phyloP scores from a whole-genome alignment of 2,329 filamentous ascomycete genomes.

The Xylaria sp. region DNA sequence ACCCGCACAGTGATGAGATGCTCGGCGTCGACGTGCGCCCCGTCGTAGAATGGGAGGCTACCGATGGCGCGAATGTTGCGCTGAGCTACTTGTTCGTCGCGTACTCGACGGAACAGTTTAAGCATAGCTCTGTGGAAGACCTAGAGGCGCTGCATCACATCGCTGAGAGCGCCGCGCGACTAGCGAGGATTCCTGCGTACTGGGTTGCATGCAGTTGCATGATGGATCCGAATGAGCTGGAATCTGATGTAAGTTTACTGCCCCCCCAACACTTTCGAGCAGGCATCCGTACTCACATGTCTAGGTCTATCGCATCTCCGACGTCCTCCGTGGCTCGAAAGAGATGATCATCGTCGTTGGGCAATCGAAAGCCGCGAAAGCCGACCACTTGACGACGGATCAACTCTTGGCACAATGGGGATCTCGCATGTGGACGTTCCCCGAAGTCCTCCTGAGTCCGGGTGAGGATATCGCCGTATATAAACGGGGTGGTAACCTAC shows the following conservation, averaged over 20 bases:
- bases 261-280: not conserved
- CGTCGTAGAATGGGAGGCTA: not conserved
- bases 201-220: constrained; percentile 7
- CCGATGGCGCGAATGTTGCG: not conserved
- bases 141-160: not conserved
- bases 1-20: not conserved
- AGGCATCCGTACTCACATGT: not conserved
- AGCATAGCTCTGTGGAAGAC: not conserved
- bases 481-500: not conserved
- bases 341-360: constrained; percentile 6
- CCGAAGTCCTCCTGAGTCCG: not conserved
- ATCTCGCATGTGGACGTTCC: constrained; percentile 13
- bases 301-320: constrained; percentile 6
- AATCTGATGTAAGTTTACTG: constrained; percentile 2
- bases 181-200: not conserved
- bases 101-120: constrained; percentile 8
- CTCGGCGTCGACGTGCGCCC: not conserved
- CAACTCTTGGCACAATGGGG: not conserved
- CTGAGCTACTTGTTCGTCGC: constrained; percentile 5
- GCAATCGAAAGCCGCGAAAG: not conserved
- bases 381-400: not conserved
- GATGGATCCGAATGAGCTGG: not conserved
- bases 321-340: not conserved
- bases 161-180: not conserved
- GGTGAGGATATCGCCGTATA: not conserved